Base-by-base conservation (phyloP, 2,329 filamentous ascomycete species). In the Xylariaceae sp. region DNA sequence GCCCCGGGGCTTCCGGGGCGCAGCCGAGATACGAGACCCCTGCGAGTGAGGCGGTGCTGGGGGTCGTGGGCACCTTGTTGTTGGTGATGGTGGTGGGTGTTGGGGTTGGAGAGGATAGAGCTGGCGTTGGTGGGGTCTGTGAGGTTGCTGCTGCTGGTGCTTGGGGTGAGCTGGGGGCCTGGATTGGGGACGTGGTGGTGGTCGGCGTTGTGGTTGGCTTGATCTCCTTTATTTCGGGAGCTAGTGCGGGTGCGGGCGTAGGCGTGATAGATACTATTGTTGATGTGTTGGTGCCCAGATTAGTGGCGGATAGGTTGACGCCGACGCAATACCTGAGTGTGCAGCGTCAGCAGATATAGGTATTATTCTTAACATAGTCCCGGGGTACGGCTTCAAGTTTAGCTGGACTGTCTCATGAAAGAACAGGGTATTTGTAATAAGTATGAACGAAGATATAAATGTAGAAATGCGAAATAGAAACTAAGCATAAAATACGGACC, bases 261-360 rank as follows among this genome's bases (percentile, higher is more conserved):
- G 45, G 20, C 12, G 14, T n/a, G 21, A 19, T 16, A 12, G 45
- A 16, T 19, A 19, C 45, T 7, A 41, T 19, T n/a, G 50, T 26
- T 26, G 9, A 4, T 26, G 9, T 9, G 23, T 9, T 26, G 23
- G 23, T 9, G 23, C 9, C 9, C 4, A 9, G 23, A 26, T 26
- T 9, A 26, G 23, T 26, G 23, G 23, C 9, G 23, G 23, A n/a
- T n/a, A n/a, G n/a, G n/a, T n/a, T 26, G 9, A 26, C 47, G 40
- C 32, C 50, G 19, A 52, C 50, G 44, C 50, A 52, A 26, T 52
- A 52, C 50, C 50, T 52, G 23, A 7, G 32, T 23, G 9, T 26
- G 23, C 23, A 26, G 23, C 9, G 23, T 26, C 9, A 26, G 23
- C n/a, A n/a, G n/a, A n/a, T n/a, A n/a, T n/a, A n/a, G n/a, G n/a